Base-by-base conservation (phyloP, 306 rosid genomes). In the Glycine soja region DNA sequence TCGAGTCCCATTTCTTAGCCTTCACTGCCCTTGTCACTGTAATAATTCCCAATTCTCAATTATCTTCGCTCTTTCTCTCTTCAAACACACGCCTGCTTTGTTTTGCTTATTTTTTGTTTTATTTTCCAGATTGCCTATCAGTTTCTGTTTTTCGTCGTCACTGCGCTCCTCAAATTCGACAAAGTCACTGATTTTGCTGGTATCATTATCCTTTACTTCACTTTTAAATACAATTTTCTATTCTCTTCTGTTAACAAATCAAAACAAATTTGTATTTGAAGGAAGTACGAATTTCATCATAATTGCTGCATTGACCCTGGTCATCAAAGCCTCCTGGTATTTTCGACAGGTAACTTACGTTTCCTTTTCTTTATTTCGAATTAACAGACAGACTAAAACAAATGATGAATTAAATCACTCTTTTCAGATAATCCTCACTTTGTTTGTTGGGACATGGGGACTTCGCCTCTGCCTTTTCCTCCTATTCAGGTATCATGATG, bases 161-260 rank as follows among this genome's bases (percentile, higher is more conserved):
- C 99, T 48, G 99, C 99, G 67, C 92, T 96, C 70, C 92, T 96
- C 84, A 92, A 88, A 85, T 91, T 96, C 74, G 99, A 96, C 58
- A 96, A 93, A 84, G 86, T 96, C 87, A 96, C 99, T 78, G 99
- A 96, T 87, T 96, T 93, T 72, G 99, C 99, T 0, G 99, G 99
- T 95, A 90, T 51, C 32, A 0, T 10, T 13, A 10, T 6, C 19
- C 43, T 32, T 38, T 38, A 40, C 57, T 56, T 9, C 30, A 0
- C 30, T 8, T 51, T 58, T 46, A 70, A 70, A 13, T 30, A 45
- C 30, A 24, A 24, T 24, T 24, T 10, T 69, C 0, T 4, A 16
- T 43, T 67, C 9, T 67, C 36, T 15, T 36, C 7, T 40, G 32
- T 34, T 34, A 34, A 3, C 4, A 4, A 34, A 34, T 4, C 1